A percentile compares a stretch with the other conserved stretches of the same genome.
Conservation (phyloP, 441 rosid genomes). For the Hypseocharis bilobata region DNA sequence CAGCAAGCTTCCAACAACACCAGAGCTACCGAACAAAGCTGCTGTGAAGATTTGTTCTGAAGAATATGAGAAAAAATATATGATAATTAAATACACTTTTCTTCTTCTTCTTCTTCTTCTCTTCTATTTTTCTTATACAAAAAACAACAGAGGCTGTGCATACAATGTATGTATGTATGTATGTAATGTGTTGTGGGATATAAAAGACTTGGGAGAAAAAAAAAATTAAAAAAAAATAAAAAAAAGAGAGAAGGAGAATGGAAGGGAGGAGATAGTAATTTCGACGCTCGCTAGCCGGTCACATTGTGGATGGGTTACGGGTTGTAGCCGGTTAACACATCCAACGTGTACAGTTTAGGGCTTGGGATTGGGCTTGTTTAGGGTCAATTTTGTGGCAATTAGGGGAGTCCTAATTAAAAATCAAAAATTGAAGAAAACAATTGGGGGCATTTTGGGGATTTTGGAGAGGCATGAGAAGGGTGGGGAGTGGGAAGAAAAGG, state of each 20-base stretch:
- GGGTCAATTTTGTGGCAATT: background rate
- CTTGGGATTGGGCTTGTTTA: constrained; percentile 3
- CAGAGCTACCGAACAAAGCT: background rate
- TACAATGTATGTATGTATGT: background rate
- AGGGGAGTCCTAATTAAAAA: background rate
- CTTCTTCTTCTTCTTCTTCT: background rate
- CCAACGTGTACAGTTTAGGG: constrained; percentile 27
- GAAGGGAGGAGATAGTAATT: constrained; percentile 27
- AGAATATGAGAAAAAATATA: background rate
- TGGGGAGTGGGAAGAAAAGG: background rate
- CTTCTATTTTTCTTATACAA: too few relatives aligned
- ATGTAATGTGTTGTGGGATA: constrained; percentile 11
- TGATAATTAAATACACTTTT: background rate
- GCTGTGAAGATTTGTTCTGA: constrained; percentile 8
- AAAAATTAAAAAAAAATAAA: background rate
- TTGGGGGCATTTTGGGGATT: background rate
- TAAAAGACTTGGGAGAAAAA: constrained; percentile 6
- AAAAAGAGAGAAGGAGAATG: background rate
- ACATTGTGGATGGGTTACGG: constrained; percentile 30
- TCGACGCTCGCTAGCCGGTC: constrained; percentile 38
- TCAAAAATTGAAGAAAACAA: background rate
- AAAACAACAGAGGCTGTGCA: constrained; percentile 3
- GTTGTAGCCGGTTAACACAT: constrained; percentile 36
- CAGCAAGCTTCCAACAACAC: constrained; percentile 10
- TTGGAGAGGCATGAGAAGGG: background rate